These are phyloP conservation scores for Angophora floribunda DNA, from an alignment of 345 rosid genomes.

Conservation along the genomic window DNA sequence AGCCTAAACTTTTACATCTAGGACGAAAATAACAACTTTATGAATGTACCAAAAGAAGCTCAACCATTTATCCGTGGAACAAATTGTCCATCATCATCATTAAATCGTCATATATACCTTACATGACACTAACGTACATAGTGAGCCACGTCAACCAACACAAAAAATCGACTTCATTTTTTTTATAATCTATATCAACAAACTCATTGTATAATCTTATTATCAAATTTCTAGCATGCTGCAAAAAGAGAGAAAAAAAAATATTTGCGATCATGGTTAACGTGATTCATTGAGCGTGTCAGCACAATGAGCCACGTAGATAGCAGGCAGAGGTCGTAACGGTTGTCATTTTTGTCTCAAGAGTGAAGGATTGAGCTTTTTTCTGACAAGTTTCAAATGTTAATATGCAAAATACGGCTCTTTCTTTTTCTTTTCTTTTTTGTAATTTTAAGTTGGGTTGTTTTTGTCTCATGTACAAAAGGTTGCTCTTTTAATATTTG, in stretches of 20 bases:
- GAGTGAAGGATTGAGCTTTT: background rate
- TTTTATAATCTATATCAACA: background rate
- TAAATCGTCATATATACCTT: background rate
- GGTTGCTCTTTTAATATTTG: background rate
- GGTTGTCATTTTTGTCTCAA: background rate
- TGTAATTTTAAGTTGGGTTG: background rate
- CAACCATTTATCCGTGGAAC: background rate
- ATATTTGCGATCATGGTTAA: too few species aligned
- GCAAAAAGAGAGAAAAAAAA: too few species aligned
- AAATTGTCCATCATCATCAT: background rate
- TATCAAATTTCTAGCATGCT: background rate
- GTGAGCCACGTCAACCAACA: background rate
- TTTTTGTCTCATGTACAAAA: background rate
- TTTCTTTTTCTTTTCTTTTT: background rate
- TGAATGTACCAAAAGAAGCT: background rate
- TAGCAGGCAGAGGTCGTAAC: too few species aligned
- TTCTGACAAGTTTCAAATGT: background rate
- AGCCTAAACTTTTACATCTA: background rate
- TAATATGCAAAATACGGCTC: background rate
- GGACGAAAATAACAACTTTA: background rate
- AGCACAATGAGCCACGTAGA: too few species aligned
- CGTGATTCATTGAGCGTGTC: too few species aligned
- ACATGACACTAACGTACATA: background rate
- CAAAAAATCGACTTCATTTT: background rate
- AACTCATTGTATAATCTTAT: background rate